Conservation (phyloP, 257 asterid species). For the Nicotiana sylvestris region DNA sequence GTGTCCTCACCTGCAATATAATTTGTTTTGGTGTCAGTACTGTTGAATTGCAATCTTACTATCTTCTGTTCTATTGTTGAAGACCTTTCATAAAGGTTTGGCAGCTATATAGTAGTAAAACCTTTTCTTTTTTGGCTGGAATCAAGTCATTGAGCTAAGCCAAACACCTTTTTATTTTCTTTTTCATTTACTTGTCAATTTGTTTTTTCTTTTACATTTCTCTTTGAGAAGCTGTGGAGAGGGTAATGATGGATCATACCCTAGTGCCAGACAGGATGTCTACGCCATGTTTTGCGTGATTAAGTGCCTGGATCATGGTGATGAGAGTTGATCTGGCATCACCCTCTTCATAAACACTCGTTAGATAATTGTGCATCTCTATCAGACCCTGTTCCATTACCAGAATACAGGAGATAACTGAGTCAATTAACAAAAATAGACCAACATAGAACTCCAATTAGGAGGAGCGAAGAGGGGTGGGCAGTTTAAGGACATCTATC, state of each 20-base stretch:
- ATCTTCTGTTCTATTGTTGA: not conserved
- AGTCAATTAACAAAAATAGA: not conserved
- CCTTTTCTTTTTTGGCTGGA: not conserved
- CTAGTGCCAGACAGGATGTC: slow-evolving; percentile 92
- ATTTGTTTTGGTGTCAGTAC: not conserved
- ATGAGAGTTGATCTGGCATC: slow-evolving; percentile 93
- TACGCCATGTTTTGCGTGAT: slow-evolving; percentile 90
- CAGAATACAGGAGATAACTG: slow-evolving; percentile 3
- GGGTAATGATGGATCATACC: slow-evolving; percentile 35
- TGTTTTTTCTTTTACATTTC: not conserved
- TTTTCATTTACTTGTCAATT: not conserved
- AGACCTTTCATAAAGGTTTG: not conserved
- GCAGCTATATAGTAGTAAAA: not conserved
- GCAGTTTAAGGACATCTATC: not conserved
- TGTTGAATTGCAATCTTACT: not conserved
- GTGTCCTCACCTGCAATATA: slow-evolving; percentile 63
- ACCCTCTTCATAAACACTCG: slow-evolving; percentile 89
- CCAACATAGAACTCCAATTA: not conserved
- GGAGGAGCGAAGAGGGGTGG: not conserved
- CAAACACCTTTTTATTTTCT: not conserved
- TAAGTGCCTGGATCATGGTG: slow-evolving; percentile 93
- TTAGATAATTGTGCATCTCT: slow-evolving; percentile 91
- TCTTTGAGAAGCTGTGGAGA: not conserved
- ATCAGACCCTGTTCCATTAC: slow-evolving; percentile 65
- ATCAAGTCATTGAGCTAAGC: not conserved